Conservation (phyloP, 2,329 filamentous ascomycete species). For the Colletotrichum euphorbiae region DNA sequence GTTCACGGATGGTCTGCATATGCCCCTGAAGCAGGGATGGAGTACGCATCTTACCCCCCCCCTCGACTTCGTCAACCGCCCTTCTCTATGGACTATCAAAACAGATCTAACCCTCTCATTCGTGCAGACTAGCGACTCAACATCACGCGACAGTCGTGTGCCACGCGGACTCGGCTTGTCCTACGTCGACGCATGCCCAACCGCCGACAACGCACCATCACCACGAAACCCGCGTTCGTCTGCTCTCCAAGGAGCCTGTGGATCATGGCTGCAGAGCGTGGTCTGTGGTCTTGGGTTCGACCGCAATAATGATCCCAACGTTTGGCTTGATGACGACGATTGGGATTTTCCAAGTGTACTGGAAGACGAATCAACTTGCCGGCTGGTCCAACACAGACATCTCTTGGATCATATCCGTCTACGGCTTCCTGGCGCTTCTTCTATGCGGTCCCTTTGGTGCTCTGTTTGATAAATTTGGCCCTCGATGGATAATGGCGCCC, state of each 20-base stretch:
- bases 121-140: conserved; percentile 1
- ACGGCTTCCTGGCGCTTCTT: conserved; percentile 46
- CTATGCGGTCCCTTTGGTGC: conserved; percentile 42
- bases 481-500: conserved; percentile 40
- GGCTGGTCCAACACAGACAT: conserved; percentile 39
- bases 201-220: not conserved
- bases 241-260: conserved; percentile 42
- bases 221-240: conserved; percentile 39
- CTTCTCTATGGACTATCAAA: not conserved
- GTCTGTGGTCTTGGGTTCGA: conserved; percentile 29
- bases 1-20: conserved; percentile 1
- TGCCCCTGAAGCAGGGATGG: conserved; percentile 13
- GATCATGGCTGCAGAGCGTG: conserved; percentile 30
- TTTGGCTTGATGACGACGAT: conserved; percentile 46
- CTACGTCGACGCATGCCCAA: conserved; percentile 25
- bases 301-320: conserved; percentile 41
- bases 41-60: conserved; percentile 1
- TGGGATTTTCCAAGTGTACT: conserved; percentile 47
- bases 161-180: conserved; percentile 42
- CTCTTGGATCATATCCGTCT: conserved; percentile 47
- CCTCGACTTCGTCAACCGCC: not conserved
- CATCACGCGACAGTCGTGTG: conserved; percentile 37
- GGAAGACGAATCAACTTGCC: conserved; percentile 43
- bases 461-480: conserved; percentile 43
- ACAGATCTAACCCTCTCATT: not conserved